Conservation (phyloP, 805 yeast genomes). For the Suhomyces sp. region DNA sequence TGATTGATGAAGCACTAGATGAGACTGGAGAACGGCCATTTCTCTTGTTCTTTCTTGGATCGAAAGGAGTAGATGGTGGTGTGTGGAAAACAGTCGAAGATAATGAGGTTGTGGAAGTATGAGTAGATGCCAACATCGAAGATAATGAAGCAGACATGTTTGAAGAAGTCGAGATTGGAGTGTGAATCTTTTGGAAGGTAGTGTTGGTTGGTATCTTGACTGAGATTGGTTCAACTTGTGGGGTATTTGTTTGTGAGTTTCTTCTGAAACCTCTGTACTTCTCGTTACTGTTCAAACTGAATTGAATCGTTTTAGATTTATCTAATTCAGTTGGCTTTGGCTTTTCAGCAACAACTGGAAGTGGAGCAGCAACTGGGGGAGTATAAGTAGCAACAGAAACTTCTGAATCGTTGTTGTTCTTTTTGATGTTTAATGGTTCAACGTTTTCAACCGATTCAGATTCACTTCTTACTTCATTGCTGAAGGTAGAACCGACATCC, state of each 20-base stretch:
- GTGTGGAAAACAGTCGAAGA: conserved; percentile 8
- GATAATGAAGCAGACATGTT: conserved; percentile 14
- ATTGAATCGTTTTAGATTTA: conserved; percentile 17
- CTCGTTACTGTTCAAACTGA: conserved; percentile 30
- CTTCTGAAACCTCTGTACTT: conserved; percentile 46
- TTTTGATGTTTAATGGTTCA: conserved; percentile 27
- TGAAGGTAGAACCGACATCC: conserved; percentile 25
- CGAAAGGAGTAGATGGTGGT: conserved; percentile 20
- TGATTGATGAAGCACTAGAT: conserved; percentile 10
- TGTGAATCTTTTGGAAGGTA: conserved; percentile 9
- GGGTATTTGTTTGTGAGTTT: conserved; percentile 20
- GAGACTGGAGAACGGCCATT: conserved; percentile 14
- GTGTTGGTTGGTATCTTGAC: conserved; percentile 19
- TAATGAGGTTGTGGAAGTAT: conserved; percentile 8
- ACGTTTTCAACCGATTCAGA: conserved; percentile 15
- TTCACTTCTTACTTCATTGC: conserved; percentile 4
- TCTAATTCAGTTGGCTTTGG: conserved; percentile 2
- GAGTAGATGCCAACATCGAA: conserved; percentile 10
- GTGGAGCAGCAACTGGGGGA: conserved; percentile 12
- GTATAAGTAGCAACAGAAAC: conserved; percentile 5
- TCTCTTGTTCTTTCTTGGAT: conserved; percentile 21
- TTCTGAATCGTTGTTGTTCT: conserved; percentile 10
- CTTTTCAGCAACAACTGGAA: not conserved
- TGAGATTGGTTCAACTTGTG: conserved; percentile 21
- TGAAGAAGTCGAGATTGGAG: conserved; percentile 7